These are phyloP conservation scores for Phytophthora pluvialis DNA, from an alignment of 352 stramenopile genomes.

Conservation along the genomic window DNA sequence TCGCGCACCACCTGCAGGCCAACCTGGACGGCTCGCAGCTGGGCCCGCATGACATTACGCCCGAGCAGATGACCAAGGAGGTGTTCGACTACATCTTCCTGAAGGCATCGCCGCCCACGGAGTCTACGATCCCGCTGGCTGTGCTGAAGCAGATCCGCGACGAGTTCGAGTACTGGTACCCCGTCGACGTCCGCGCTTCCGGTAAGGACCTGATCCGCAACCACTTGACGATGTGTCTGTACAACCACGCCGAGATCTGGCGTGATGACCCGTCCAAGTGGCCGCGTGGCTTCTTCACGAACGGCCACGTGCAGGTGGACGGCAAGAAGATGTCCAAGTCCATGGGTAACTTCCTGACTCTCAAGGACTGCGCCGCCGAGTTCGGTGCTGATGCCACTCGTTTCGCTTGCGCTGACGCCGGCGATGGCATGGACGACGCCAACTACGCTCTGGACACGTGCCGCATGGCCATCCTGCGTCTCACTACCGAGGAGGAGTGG, in stretches of 20 bases:
- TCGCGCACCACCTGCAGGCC: conserved; percentile 97
- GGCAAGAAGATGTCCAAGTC: conserved; percentile 99
- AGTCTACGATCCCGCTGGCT: conserved; percentile 89
- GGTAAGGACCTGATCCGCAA: conserved; percentile 98
- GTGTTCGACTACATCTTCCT: conserved; percentile 99
- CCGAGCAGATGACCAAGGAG: conserved; percentile 93
- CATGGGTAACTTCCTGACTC: conserved; percentile 99
- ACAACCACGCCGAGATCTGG: conserved; percentile 99
- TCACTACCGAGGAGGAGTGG: conserved; percentile 98
- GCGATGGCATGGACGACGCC: conserved; percentile 98
- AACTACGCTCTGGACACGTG: conserved; percentile 99
- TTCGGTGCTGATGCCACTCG: conserved; percentile 97
- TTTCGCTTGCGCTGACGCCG: conserved; percentile 98
- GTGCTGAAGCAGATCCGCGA: conserved; percentile 93
- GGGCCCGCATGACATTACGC: conserved; percentile 86
- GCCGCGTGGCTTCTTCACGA: conserved; percentile 98
- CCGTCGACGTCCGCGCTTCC: conserved; percentile 97
- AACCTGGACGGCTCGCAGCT: conserved; percentile 95
- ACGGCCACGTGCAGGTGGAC: conserved; percentile 97
- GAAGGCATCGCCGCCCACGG: conserved; percentile 80
- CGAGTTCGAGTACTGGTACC: conserved; percentile 99
- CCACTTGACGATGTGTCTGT: conserved; percentile 99
- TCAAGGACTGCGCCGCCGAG: conserved; percentile 96
- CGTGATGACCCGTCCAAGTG: conserved; percentile 97
- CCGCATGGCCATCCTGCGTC: conserved; percentile 96